Percentiles rank a stretch among this genome's conserved stretches.
phyloP scores from a whole-genome alignment of 2,329 filamentous ascomycete genomes.

The Chaetomium globosum region DNA sequence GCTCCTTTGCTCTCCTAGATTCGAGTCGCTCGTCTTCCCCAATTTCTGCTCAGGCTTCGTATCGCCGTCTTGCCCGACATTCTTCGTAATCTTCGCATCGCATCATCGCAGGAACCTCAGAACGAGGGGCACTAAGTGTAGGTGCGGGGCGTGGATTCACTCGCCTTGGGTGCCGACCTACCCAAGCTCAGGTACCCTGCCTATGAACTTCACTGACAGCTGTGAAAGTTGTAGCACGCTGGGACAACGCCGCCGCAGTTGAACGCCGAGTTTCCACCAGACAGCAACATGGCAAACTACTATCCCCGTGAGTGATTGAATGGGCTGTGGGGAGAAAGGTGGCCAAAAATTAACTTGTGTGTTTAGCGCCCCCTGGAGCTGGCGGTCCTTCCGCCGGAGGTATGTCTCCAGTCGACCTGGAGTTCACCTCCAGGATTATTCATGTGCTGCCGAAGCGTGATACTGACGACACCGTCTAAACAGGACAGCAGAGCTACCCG shows the following conservation, averaged over 20 bases:
- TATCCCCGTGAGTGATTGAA: conserved; percentile 35
- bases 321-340: not conserved
- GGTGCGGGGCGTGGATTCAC: conserved; percentile 28
- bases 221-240: not conserved
- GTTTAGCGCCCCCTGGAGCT: conserved; percentile 35
- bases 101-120: not conserved
- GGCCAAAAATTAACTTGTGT: conserved; percentile 20
- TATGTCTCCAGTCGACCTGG: conserved; percentile 21
- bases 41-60: not conserved
- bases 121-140: conserved; percentile 19
- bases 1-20: conserved; percentile 12
- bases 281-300: conserved; percentile 34
- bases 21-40: not conserved
- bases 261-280: not conserved
- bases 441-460: conserved; percentile 6
- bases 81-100: not conserved
- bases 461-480: not conserved
- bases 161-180: too few relatives aligned
- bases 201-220: conserved; percentile 10
- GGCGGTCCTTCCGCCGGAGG: conserved; percentile 29
- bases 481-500: conserved; percentile 41
- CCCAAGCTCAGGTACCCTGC: not conserved
- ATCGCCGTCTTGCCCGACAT: not conserved
- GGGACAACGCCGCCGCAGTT: not conserved
- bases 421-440: not conserved